These are phyloP conservation scores for Ploettnerulaceae sp. DNA, from an alignment of 2,329 filamentous ascomycete species.

Conservation along the genomic window DNA sequence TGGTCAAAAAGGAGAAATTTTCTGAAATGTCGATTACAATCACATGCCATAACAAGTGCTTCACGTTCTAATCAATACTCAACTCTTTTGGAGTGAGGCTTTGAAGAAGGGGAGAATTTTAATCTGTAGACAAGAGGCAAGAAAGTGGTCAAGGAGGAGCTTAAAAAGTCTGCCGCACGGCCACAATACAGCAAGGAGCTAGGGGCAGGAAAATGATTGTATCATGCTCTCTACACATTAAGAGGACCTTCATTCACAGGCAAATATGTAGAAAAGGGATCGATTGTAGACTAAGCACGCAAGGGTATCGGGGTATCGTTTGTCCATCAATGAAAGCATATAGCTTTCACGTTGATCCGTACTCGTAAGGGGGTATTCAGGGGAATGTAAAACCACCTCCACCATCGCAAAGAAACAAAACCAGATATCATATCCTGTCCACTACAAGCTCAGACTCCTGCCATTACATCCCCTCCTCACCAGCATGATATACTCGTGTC, in stretches of 20 bases:
- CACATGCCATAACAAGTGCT: too few relatives aligned
- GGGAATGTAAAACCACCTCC: conserved; percentile 21
- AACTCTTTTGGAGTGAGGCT: too few relatives aligned
- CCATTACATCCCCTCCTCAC: conserved; percentile 27
- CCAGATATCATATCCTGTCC: conserved; percentile 21
- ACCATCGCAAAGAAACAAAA: conserved; percentile 13
- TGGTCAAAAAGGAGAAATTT: too few relatives aligned
- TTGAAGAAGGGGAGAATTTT: too few relatives aligned
- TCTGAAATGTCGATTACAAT: too few relatives aligned
- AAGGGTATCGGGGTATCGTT: conserved; percentile 31
- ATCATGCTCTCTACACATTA: too few relatives aligned
- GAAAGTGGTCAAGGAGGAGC: too few relatives aligned
- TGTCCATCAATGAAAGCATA: conserved; percentile 24
- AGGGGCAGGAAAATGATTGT: too few relatives aligned
- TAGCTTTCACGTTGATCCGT: conserved; percentile 20
- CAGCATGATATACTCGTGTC: conserved; percentile 15
- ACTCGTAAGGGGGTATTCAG: conserved; percentile 26
- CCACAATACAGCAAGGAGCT: too few relatives aligned
- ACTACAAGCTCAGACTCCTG: conserved; percentile 18
- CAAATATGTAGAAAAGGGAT: conserved; percentile 13
- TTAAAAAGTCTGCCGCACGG: too few relatives aligned
- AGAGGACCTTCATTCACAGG: not conserved
- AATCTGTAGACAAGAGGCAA: too few relatives aligned
- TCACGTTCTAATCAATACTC: too few relatives aligned
- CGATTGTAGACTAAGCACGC: conserved; percentile 29